Evolutionary conservation across 305 asterid genomes (phyloP).

Genomic region (Andrographis paniculata): DNA sequence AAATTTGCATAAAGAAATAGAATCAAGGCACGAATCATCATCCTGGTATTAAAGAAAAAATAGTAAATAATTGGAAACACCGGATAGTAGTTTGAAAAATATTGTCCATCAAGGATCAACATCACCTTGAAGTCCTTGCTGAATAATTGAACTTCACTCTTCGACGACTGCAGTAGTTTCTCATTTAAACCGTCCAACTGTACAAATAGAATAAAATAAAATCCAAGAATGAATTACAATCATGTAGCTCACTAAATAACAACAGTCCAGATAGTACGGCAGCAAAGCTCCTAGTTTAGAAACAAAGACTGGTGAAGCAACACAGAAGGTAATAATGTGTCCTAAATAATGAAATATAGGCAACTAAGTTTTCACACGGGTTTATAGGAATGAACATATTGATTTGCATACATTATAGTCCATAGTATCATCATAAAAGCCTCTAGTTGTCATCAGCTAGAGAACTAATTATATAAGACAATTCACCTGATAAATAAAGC

Average conservation of each 20-base stretch:
- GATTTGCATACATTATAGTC: not conserved
- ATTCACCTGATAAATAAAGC: constrained; percentile 85
- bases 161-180: constrained; percentile 41
- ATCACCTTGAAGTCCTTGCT: constrained; percentile 25
- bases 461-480: constrained; percentile 14
- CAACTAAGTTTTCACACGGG: not conserved
- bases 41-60: constrained; percentile 31
- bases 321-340: no score
- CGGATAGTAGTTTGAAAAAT: constrained; percentile 11
- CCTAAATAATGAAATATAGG: no score
- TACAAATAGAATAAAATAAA: constrained; percentile 20
- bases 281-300: no score
- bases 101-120: constrained; percentile 6
- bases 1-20: constrained; percentile 29
- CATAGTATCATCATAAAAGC: not conserved
- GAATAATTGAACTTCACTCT: constrained; percentile 21
- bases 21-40: constrained; percentile 20
- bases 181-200: constrained; percentile 91
- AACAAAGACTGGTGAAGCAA: no score
- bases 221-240: not conserved
- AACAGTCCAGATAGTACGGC: not conserved
- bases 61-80: constrained; percentile 7
- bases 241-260: not conserved
- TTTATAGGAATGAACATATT: no score
- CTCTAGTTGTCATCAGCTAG: no score